These are phyloP conservation scores for Stenocarpella maydis DNA, from an alignment of 2,329 filamentous ascomycete species.

Conservation along the genomic window DNA sequence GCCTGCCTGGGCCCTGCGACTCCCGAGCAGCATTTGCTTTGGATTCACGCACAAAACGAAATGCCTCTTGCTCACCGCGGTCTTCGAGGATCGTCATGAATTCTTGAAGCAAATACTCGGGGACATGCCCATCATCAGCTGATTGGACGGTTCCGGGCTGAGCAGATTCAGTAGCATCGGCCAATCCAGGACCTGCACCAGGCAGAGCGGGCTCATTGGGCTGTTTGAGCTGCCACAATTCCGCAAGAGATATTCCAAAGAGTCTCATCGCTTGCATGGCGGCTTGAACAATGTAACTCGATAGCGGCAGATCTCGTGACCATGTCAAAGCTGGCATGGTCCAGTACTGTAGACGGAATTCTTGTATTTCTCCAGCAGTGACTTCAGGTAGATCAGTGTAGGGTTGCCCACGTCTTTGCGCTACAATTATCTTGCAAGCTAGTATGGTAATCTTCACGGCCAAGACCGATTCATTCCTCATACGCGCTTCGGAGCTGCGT, in stretches of 20 bases:
- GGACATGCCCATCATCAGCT: conserved; percentile 3
- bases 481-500: too few species aligned
- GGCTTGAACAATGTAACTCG: neutral
- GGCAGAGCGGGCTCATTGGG: neutral
- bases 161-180: neutral
- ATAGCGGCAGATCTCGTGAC: neutral
- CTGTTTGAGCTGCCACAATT: neutral
- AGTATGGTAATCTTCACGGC: neutral
- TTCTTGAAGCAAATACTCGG: conserved; percentile 9
- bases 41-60: neutral
- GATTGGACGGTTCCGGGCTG: neutral
- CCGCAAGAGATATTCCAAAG: neutral
- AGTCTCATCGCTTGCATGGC: neutral
- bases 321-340: neutral
- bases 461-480: neutral
- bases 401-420: neutral
- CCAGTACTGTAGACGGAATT: neutral
- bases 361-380: neutral
- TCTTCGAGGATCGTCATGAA: neutral
- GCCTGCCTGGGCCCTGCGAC: neutral
- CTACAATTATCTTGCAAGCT: neutral
- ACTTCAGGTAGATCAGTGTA: neutral
- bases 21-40: neutral
- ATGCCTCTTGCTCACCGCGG: conserved; percentile 2
- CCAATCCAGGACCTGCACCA: neutral